Evolutionary conservation across 768 basidiomycete genomes (phyloP).

Genomic region (Phylloporus scabripes): DNA sequence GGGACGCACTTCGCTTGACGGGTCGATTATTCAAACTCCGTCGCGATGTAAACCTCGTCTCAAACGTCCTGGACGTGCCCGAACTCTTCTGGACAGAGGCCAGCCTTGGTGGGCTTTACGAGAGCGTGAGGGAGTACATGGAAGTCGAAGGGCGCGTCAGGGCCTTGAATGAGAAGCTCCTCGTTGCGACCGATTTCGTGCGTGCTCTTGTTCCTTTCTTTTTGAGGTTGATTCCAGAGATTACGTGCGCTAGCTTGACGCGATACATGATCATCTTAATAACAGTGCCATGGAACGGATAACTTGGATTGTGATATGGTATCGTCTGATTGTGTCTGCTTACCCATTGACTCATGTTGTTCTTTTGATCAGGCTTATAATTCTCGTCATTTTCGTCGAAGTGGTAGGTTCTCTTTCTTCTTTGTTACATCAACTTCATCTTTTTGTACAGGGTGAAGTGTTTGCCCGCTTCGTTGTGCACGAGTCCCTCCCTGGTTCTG

Average conservation of each 20-base stretch:
- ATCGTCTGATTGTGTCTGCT: slow-evolving; percentile 36
- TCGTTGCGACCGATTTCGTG: slow-evolving; percentile 84
- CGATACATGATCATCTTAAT: slow-evolving; percentile 91
- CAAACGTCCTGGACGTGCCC: slow-evolving; percentile 89
- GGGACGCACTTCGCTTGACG: slow-evolving; percentile 82
- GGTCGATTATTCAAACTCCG: slow-evolving; percentile 83
- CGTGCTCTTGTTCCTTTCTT: slow-evolving; percentile 28
- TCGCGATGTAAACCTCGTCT: slow-evolving; percentile 85
- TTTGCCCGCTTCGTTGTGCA: slow-evolving; percentile 73
- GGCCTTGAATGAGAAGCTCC: slow-evolving; percentile 82
- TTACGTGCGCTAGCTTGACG: slow-evolving; percentile 57
- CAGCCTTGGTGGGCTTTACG: slow-evolving; percentile 81
- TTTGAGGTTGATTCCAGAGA: neutral
- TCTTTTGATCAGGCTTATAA: slow-evolving; percentile 66
- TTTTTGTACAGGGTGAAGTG: slow-evolving; percentile 60
- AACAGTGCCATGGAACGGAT: slow-evolving; percentile 87
- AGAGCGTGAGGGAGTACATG: slow-evolving; percentile 92
- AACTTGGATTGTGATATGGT: slow-evolving; percentile 75
- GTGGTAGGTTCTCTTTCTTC: slow-evolving; percentile 41
- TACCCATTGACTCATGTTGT: slow-evolving; percentile 30
- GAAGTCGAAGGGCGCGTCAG: slow-evolving; percentile 82
- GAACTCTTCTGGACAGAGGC: slow-evolving; percentile 96
- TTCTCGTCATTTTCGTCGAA: slow-evolving; percentile 86
- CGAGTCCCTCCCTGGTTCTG: slow-evolving; percentile 1
- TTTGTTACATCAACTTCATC: neutral